A percentile compares a stretch with the other conserved stretches of the same genome.
Conservation (phyloP, 129 eudicot species). For the Escallonia rubra region DNA sequence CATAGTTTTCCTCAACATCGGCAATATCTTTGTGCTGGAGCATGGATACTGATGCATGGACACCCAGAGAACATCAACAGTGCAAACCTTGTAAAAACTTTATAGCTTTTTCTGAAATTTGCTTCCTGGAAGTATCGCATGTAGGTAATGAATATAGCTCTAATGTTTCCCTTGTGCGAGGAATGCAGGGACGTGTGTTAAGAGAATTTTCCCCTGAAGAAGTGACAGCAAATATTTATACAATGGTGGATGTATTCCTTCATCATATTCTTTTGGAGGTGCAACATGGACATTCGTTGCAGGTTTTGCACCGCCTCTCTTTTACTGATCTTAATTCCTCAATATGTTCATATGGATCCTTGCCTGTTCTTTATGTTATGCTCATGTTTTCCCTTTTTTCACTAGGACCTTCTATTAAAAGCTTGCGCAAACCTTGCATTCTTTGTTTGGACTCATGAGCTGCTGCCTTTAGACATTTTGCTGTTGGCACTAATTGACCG, state of each 20-base stretch:
- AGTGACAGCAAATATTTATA: conserved; percentile 83
- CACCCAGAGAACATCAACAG: conserved; percentile 90
- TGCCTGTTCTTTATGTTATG: neutral
- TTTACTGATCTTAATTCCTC: neutral
- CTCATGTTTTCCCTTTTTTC: conserved; percentile 5
- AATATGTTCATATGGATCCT: neutral
- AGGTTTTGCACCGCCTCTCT: conserved; percentile 39
- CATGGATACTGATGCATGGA: conserved; percentile 91
- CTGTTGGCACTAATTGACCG: conserved; percentile 87
- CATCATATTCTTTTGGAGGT: conserved; percentile 84
- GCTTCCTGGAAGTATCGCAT: neutral
- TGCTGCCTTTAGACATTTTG: conserved; percentile 89
- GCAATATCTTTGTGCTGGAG: conserved; percentile 89
- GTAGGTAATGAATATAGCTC: neutral
- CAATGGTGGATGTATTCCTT: conserved; percentile 94
- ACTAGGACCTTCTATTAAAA: conserved; percentile 78
- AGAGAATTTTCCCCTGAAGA: conserved; percentile 98
- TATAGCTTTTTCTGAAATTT: neutral
- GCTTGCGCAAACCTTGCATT: conserved; percentile 77
- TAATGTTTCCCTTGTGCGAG: neutral
- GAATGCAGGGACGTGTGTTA: conserved; percentile 72
- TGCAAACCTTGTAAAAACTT: conserved; percentile 61
- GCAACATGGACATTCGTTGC: conserved; percentile 80
- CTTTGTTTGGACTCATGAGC: conserved; percentile 94
- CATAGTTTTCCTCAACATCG: conserved; percentile 85